Percentiles rank a stretch among this genome's conserved stretches.
phyloP scores from a whole-genome alignment of 805 yeast genomes.

The Saturnispora ahearnii region DNA sequence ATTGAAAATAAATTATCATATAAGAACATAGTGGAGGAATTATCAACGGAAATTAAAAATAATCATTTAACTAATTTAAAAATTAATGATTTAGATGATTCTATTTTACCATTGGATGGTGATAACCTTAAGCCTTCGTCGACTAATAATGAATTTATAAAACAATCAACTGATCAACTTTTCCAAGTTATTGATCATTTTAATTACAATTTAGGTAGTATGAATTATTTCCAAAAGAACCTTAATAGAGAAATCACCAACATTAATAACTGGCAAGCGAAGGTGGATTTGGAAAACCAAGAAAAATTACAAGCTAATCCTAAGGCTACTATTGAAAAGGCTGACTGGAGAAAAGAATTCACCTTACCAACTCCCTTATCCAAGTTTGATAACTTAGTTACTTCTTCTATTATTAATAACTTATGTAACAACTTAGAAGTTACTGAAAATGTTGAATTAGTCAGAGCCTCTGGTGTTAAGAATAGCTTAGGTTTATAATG shows the following conservation, averaged over 20 bases:
- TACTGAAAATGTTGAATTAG: constrained; percentile 56
- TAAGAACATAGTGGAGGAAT: constrained; percentile 61
- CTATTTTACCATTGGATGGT: constrained; percentile 6
- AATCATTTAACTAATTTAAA: constrained; percentile 46
- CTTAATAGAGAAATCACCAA: constrained; percentile 60
- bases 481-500: not conserved
- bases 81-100: constrained; percentile 19
- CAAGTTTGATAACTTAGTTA: constrained; percentile 60
- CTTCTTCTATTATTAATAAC: constrained; percentile 58
- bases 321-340: constrained; percentile 32
- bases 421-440: constrained; percentile 65
- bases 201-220: constrained; percentile 70
- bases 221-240: constrained; percentile 75
- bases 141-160: constrained; percentile 28
- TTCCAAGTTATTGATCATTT: constrained; percentile 64
- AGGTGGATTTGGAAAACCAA: not conserved
- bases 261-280: constrained; percentile 55
- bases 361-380: constrained; percentile 69
- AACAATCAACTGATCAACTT: constrained; percentile 47
- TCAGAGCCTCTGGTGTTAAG: constrained; percentile 1
- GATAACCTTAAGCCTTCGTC: constrained; percentile 31
- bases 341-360: constrained; percentile 52
- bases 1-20: constrained; percentile 51
- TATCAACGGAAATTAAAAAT: constrained; percentile 58
- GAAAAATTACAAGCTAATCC: not conserved